Evolutionary conservation across 2,329 filamentous ascomycete genomes (phyloP).

Genomic region (Sphaerulina vaccinii): DNA sequence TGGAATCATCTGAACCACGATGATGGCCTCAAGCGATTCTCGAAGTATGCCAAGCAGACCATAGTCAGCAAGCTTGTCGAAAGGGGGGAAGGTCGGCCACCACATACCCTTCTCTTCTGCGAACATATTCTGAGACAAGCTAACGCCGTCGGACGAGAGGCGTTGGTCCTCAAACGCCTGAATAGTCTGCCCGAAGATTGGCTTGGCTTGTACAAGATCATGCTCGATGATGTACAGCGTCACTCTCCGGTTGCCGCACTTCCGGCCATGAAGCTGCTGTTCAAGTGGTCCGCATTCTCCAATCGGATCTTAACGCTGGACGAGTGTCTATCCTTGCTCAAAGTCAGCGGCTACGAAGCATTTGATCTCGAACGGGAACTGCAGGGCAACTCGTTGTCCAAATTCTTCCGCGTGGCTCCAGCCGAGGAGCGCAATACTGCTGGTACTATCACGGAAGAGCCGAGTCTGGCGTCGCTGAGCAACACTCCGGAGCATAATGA

Average conservation of each 20-base stretch:
- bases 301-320: constrained; percentile 7
- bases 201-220: constrained; percentile 6
- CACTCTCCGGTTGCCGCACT: not conserved
- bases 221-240: constrained; percentile 1
- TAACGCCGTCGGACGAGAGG: constrained; percentile 4
- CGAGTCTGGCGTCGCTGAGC: not conserved
- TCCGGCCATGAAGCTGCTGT: constrained; percentile 2
- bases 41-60: constrained; percentile 8
- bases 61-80: constrained; percentile 5
- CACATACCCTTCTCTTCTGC: not conserved
- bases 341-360: constrained; percentile 1
- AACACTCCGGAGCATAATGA: not conserved
- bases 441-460: not conserved
- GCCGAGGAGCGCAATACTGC: constrained; percentile 6
- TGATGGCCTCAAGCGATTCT: constrained; percentile 5
- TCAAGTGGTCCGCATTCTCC: constrained; percentile 7
- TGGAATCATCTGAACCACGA: constrained; percentile 10
- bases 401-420: constrained; percentile 2
- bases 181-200: constrained; percentile 2
- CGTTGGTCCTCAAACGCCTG: constrained; percentile 4
- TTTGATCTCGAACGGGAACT: constrained; percentile 12
- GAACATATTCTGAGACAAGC: constrained; percentile 10
- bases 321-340: constrained; percentile 2
- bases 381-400: constrained; percentile 6
- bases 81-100: not conserved